phyloP scores from a whole-genome alignment of 768 basidiomycete species.

The Termitomyces bulborhizus region DNA sequence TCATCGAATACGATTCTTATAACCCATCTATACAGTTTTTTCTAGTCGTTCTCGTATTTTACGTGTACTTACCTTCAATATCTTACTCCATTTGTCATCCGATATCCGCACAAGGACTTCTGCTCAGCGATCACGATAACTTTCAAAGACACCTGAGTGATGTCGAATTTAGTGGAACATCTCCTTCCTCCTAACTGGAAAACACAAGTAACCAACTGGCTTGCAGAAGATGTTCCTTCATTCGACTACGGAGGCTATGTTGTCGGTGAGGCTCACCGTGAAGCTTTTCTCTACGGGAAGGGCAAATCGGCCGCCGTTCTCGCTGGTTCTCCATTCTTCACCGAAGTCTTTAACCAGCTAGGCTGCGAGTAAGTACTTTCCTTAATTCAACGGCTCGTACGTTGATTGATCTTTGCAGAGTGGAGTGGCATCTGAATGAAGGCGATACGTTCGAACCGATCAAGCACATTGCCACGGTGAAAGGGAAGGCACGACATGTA shows the following conservation, averaged over 20 bases:
- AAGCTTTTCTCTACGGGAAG: slow-evolving; percentile 89
- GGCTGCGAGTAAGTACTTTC: slow-evolving; percentile 73
- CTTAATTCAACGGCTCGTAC: not conserved
- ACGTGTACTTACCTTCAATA: not conserved
- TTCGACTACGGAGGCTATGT: slow-evolving; percentile 97
- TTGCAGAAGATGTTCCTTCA: slow-evolving; percentile 89
- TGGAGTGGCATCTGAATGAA: slow-evolving; percentile 91
- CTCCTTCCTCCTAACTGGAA: slow-evolving; percentile 96
- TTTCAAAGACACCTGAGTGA: not conserved
- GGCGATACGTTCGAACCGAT: slow-evolving; percentile 77
- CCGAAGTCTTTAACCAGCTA: slow-evolving; percentile 84
- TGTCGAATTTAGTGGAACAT: slow-evolving; percentile 45
- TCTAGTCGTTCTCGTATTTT: not conserved
- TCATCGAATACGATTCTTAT: not conserved
- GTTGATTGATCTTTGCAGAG: slow-evolving; percentile 37
- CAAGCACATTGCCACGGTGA: slow-evolving; percentile 85
- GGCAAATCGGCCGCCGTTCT: slow-evolving; percentile 72
- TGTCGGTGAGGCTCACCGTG: slow-evolving; percentile 83
- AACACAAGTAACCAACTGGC: slow-evolving; percentile 71
- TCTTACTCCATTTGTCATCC: not conserved
- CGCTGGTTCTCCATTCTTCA: slow-evolving; percentile 94
- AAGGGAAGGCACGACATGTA: slow-evolving; percentile 81
- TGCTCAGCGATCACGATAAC: too few relatives aligned
- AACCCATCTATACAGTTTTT: not conserved
- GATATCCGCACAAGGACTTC: not conserved